These are phyloP conservation scores for Gypsophila paniculata DNA, from an alignment of 179 eudicot genomes.

Conservation along the genomic window DNA sequence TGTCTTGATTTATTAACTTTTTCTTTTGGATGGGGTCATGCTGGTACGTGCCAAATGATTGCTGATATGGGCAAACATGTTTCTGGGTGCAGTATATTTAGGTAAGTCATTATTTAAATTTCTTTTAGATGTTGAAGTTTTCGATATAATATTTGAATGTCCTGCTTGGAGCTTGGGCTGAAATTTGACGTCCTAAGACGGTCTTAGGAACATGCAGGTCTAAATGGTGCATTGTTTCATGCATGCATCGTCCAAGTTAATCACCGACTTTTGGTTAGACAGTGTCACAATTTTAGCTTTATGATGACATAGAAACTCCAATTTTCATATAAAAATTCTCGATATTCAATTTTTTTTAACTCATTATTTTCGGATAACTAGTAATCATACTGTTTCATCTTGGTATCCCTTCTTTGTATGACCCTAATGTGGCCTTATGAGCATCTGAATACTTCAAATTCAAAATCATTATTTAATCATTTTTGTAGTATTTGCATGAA, in stretches of 20 bases:
- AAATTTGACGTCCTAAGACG: too few species aligned
- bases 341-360: neutral
- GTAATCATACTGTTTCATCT: too few species aligned
- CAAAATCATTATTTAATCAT: constrained; percentile 10
- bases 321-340: neutral
- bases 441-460: constrained; percentile 11
- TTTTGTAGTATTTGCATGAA: constrained; percentile 20
- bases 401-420: too few species aligned
- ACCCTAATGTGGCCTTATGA: neutral
- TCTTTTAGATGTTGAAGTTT: neutral
- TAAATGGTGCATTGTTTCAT: neutral
- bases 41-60: constrained; percentile 29
- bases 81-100: constrained; percentile 37
- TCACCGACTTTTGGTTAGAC: neutral
- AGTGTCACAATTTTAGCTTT: neutral
- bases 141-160: neutral
- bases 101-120: constrained; percentile 30
- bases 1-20: constrained; percentile 1
- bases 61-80: constrained; percentile 31
- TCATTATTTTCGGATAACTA: too few species aligned
- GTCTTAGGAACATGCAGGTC: too few species aligned
- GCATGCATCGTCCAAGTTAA: neutral
- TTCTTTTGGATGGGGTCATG: constrained; percentile 21
- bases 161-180: too few species aligned
- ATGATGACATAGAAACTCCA: neutral